These are phyloP conservation scores for Breynia disticha DNA, from an alignment of 441 rosid genomes.

Conservation along the genomic window DNA sequence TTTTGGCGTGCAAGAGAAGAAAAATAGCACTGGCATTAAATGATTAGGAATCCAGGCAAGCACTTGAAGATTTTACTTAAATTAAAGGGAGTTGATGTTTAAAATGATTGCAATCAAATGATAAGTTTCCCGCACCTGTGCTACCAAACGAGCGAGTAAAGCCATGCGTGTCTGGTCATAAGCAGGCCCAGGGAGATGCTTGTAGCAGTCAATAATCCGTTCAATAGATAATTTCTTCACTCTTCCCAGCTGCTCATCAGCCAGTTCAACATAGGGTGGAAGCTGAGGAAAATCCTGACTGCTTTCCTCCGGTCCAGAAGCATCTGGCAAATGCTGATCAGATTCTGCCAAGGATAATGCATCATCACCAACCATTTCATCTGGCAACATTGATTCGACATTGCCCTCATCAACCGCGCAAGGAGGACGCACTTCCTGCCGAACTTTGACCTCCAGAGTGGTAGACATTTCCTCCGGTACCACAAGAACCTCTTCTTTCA, in stretches of 20 bases:
- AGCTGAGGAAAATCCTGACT: constrained; percentile 58
- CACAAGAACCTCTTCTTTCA: constrained; percentile 39
- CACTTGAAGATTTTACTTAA: too few relatives aligned
- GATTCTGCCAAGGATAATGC: constrained; percentile 34
- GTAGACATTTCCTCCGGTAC: constrained; percentile 37
- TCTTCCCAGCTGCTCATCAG: constrained; percentile 45
- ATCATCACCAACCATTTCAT: constrained; percentile 40
- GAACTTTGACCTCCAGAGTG: constrained; percentile 33
- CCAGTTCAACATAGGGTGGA: constrained; percentile 69
- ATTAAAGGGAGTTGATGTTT: too few relatives aligned
- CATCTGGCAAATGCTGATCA: constrained; percentile 42
- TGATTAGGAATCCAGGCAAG: too few relatives aligned
- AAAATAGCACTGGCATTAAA: too few relatives aligned
- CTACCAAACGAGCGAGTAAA: constrained; percentile 80
- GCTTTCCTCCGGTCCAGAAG: constrained; percentile 53
- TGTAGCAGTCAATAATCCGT: constrained; percentile 66
- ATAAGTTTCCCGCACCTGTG: constrained; percentile 48
- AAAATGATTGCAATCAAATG: constrained; percentile 8
- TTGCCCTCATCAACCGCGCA: constrained; percentile 38
- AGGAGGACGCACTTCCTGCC: constrained; percentile 44
- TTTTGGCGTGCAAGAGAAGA: too few relatives aligned
- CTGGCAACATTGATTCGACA: constrained; percentile 30
- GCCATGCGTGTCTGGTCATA: constrained; percentile 51
- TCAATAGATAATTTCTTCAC: constrained; percentile 61
- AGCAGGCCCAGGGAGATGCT: constrained; percentile 45